phyloP scores from a whole-genome alignment of 148 eudicot genomes.

The Salicornia ramosissima region DNA sequence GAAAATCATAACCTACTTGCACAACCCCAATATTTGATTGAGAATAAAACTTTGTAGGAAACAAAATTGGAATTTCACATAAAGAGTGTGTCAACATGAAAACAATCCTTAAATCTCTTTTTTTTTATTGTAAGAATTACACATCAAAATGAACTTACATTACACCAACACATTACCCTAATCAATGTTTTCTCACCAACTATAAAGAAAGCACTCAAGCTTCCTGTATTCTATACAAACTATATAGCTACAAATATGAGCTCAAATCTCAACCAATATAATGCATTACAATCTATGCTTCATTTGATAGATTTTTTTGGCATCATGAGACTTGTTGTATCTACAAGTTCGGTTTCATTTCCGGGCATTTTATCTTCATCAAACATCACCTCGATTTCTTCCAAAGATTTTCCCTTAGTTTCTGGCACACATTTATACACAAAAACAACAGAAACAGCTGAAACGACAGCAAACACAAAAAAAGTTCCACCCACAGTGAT shows the following conservation, averaged over 20 bases:
- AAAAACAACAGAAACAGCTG: conserved; percentile 57
- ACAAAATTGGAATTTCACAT: no score
- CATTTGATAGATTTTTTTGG: conserved; percentile 23
- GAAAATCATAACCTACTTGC: no score
- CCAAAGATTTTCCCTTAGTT: conserved; percentile 80
- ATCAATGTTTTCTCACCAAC: background rate
- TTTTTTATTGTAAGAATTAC: no score
- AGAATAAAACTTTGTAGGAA: no score
- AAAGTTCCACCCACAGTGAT: conserved; percentile 74
- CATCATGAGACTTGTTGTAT: conserved; percentile 47
- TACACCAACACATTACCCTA: no score
- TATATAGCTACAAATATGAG: background rate
- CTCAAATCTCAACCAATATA: background rate
- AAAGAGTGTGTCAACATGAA: no score
- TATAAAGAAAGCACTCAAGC: conserved; percentile 1
- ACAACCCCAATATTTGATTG: no score
- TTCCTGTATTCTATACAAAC: background rate
- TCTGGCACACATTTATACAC: conserved; percentile 71
- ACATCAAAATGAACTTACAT: no score
- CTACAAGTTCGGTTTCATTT: conserved; percentile 54
- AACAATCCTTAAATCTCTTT: no score
- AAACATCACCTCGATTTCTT: conserved; percentile 69
- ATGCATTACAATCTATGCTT: background rate
- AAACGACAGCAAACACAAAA: conserved; percentile 56
- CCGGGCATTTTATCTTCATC: conserved; percentile 32